Base-by-base conservation (phyloP, 495 filamentous ascomycete genomes). In the Cercophora scortea region DNA sequence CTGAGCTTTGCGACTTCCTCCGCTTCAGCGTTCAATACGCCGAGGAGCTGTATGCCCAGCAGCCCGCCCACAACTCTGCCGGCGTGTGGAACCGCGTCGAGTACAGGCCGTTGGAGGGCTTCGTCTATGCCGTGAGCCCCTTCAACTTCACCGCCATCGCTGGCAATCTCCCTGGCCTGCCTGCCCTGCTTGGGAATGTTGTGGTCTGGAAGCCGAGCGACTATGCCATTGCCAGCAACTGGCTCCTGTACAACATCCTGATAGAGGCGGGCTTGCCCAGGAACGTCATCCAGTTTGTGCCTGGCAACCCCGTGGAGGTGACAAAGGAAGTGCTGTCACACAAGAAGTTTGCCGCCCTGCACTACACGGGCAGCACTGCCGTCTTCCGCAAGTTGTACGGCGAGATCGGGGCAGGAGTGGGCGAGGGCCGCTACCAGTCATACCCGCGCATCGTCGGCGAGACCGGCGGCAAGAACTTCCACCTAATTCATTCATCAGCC, bases 401-500 rank as follows among this genome's bases (percentile, higher is more conserved):
- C 32, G 71, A 79, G 55, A 89, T 92, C 58, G 84, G 86, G 2
- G 68, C 75, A 39, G 85, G 84, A 17, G 76, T 89, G 19, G 81
- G 79, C 5, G 80, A 85, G 55, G 83, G 79, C 44, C 75, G 72
- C 16, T 94, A 90, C 64, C 73, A 76, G 50, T 78, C 81, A 42
- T 94, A 89, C 69, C 89, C 89, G 12, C 81, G 89, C 54, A 81
- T 93, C 34, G 87, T 92, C 13, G 89, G 84, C 50, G 89, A 94
- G 74, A 93, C 89, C 3, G 87, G 88, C 52, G 89, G 89, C 54
- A 95, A 95, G 80, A 95, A 95, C 71, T 95, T 90, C 76, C 89
- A 92, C 70, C 73, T 95, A 39, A 66, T 95, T 42, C 88, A 94
- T 63, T 54, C 72, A 6, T 83, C 80, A 4, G 89, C 89, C 36